phyloP scores from a whole-genome alignment of 164 flowering plant species.

The grape (Vitis vinifera) region DNA sequence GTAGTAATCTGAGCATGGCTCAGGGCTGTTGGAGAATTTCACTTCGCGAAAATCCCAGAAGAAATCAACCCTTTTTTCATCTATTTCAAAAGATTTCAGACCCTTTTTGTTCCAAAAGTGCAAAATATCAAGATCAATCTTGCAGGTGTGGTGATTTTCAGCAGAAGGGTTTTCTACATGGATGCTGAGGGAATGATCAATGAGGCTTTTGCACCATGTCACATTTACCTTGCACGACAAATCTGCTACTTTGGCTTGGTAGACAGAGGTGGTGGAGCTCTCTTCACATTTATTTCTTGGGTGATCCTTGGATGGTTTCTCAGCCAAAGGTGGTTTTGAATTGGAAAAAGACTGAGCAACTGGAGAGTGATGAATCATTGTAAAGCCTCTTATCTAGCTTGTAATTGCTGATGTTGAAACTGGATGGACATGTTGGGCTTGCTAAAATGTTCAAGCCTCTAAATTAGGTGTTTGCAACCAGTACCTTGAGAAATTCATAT shows the following conservation, averaged over 20 bases:
- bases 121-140: conserved; percentile 19
- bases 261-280: conserved; percentile 37
- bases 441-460: too few relatives aligned
- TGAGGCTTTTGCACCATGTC: conserved; percentile 51
- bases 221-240: conserved; percentile 27
- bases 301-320: conserved; percentile 20
- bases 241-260: conserved; percentile 39
- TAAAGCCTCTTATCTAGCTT: neutral
- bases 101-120: conserved; percentile 30
- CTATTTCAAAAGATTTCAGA: conserved; percentile 15
- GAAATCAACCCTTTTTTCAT: conserved; percentile 8
- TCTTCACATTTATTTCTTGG: conserved; percentile 19
- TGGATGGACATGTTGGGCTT: too few relatives aligned
- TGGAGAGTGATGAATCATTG: conserved; percentile 3
- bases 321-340: conserved; percentile 7
- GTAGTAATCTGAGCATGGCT: conserved; percentile 28
- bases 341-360: neutral
- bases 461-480: too few relatives aligned
- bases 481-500: too few relatives aligned
- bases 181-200: conserved; percentile 39
- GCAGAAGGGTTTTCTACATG: conserved; percentile 29
- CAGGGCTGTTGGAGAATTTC: conserved; percentile 22
- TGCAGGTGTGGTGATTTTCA: conserved; percentile 11
- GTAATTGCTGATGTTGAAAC: too few relatives aligned
- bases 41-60: conserved; percentile 31